Evolutionary conservation across 2,329 filamentous ascomycete species (phyloP).

Genomic region (Grosmannia huntii): DNA sequence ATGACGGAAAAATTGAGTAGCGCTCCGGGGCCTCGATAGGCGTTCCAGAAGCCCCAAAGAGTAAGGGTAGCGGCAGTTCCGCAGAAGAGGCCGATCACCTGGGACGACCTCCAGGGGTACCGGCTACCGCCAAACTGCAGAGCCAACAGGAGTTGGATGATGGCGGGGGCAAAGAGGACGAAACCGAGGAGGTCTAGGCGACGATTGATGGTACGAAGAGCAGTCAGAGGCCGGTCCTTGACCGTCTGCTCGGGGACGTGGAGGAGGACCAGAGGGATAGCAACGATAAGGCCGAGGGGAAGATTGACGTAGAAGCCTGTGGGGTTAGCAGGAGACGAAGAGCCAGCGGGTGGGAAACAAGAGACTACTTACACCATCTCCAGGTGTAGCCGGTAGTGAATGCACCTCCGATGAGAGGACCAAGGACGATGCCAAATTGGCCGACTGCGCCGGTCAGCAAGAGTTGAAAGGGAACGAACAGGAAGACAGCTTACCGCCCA

Average conservation of each 20-base stretch:
- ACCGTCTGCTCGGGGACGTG: slow-evolving; percentile 23
- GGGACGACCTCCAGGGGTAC: slow-evolving; percentile 25
- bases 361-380: slow-evolving; percentile 28
- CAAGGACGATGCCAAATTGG: slow-evolving; percentile 31
- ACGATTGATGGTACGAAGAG: slow-evolving; percentile 15
- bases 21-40: slow-evolving; percentile 15
- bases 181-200: slow-evolving; percentile 30
- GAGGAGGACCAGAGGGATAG: slow-evolving; percentile 19
- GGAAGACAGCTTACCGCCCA: slow-evolving; percentile 9
- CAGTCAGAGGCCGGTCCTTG: slow-evolving; percentile 17
- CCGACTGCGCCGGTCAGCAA: slow-evolving; percentile 13
- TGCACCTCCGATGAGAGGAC: slow-evolving; percentile 32
- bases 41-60: slow-evolving; percentile 31
- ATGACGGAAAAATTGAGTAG: slow-evolving; percentile 17
- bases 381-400: slow-evolving; percentile 27
- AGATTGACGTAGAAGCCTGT: slow-evolving; percentile 34
- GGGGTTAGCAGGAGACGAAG: background rate
- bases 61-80: slow-evolving; percentile 24
- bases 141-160: slow-evolving; percentile 30
- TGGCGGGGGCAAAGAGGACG: slow-evolving; percentile 26
- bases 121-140: slow-evolving; percentile 29
- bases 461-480: background rate
- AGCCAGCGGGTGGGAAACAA: no score
- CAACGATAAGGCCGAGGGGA: slow-evolving; percentile 26
- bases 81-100: slow-evolving; percentile 29